These are phyloP conservation scores for Rhynchosporium agropyri DNA, from an alignment of 2,329 filamentous ascomycete species.

Conservation along the genomic window DNA sequence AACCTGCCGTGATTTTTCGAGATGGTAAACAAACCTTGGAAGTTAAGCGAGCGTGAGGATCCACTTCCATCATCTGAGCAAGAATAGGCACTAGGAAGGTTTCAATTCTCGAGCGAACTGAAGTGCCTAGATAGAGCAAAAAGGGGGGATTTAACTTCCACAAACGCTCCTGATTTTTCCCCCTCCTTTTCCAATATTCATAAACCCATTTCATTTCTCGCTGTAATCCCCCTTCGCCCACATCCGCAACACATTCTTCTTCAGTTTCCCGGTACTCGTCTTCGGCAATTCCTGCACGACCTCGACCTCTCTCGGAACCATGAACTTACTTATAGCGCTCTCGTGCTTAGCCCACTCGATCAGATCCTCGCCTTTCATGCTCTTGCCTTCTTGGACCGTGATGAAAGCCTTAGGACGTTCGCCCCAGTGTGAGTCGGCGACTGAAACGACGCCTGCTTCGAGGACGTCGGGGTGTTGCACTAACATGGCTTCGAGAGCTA, in stretches of 20 bases:
- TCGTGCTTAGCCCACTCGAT: constrained; percentile 85
- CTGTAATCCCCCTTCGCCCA: constrained; percentile 40
- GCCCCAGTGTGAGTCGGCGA: constrained; percentile 89
- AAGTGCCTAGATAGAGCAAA: too few relatives aligned
- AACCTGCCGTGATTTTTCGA: too few relatives aligned
- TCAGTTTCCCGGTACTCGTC: constrained; percentile 94
- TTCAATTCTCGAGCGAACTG: too few relatives aligned
- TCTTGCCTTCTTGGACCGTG: constrained; percentile 72
- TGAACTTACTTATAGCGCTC: constrained; percentile 84
- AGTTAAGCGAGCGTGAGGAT: too few relatives aligned
- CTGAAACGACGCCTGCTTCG: constrained; percentile 87
- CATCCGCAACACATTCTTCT: constrained; percentile 89
- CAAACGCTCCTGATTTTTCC: too few relatives aligned
- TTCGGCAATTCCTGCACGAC: constrained; percentile 89
- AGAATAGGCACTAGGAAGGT: too few relatives aligned
- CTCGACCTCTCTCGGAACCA: constrained; percentile 76
- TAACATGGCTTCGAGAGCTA: constrained; percentile 88
- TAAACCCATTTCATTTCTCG: constrained; percentile 27
- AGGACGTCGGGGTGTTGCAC: constrained; percentile 86
- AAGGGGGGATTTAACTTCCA: too few relatives aligned
- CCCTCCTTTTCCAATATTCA: not conserved
- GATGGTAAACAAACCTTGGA: too few relatives aligned
- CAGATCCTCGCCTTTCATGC: constrained; percentile 65
- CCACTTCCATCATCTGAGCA: too few relatives aligned
- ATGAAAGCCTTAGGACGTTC: constrained; percentile 95